These are phyloP conservation scores for Trichoderma arundinaceum DNA, from an alignment of 2,329 filamentous ascomycete genomes.

Conservation along the genomic window DNA sequence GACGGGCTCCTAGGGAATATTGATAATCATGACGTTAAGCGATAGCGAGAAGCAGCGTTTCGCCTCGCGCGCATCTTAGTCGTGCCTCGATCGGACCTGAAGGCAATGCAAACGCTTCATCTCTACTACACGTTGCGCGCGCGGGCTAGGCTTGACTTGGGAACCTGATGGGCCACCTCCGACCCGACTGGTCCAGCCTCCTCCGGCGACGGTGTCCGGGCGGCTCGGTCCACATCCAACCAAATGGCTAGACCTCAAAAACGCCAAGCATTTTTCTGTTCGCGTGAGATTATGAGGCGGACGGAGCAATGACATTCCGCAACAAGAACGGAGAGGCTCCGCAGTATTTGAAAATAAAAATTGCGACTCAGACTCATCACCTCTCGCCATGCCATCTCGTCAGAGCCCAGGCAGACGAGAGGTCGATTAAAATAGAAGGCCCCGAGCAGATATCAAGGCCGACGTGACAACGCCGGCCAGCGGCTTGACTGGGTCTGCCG, in stretches of 20 bases:
- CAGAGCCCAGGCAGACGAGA: background rate
- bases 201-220: conserved; percentile 20
- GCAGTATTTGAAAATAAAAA: background rate
- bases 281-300: conserved; percentile 11
- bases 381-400: background rate
- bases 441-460: background rate
- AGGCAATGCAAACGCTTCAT: too few species aligned
- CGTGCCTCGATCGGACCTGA: too few species aligned
- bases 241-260: conserved; percentile 2
- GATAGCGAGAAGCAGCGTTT: background rate
- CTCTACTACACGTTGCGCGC: background rate
- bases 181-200: conserved; percentile 19
- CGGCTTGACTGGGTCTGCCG: conserved; percentile 11
- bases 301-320: conserved; percentile 21
- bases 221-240: conserved; percentile 25
- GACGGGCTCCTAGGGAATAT: conserved; percentile 5
- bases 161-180: background rate
- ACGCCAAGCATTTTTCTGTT: conserved; percentile 16
- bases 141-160: background rate
- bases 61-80: too few species aligned
- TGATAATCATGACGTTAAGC: conserved; percentile 2
- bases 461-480: background rate
- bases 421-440: conserved; percentile 5
- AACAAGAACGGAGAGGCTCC: background rate
- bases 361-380: background rate